Evolutionary conservation across 108 stramenopile species (phyloP).

Genomic region (Cyclostephanos tholiformis): DNA sequence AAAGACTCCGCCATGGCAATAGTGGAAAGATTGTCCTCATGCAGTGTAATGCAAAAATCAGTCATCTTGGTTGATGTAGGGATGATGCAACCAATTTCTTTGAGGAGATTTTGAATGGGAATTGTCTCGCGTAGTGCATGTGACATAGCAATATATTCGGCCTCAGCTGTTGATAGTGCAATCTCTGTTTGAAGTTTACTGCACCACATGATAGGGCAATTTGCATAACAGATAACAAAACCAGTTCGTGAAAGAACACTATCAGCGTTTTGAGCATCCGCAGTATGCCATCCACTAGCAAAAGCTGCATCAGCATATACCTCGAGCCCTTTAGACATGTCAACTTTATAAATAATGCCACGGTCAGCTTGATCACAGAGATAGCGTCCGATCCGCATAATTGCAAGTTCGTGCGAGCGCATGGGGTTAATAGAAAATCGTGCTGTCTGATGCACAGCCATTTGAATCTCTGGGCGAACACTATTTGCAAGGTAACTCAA

Average conservation of each 20-base stretch:
- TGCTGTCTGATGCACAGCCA: slow-evolving; percentile 48
- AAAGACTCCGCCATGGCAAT: background rate
- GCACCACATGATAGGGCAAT: slow-evolving; percentile 11
- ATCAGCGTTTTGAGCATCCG: background rate
- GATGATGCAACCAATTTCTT: slow-evolving; percentile 17
- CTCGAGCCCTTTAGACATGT: slow-evolving; percentile 32
- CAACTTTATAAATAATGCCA: slow-evolving; percentile 22
- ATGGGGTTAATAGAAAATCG: slow-evolving; percentile 44
- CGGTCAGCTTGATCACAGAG: slow-evolving; percentile 2
- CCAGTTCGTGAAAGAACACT: slow-evolving; percentile 17
- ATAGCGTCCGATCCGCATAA: slow-evolving; percentile 50
- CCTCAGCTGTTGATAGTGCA: too few relatives aligned
- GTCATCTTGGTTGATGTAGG: background rate
- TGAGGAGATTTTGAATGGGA: slow-evolving; percentile 24
- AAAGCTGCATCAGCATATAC: slow-evolving; percentile 40
- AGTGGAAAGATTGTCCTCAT: background rate
- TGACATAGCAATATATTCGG: slow-evolving; percentile 31
- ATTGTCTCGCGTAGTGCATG: slow-evolving; percentile 35
- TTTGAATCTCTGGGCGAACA: slow-evolving; percentile 43
- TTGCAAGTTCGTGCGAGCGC: slow-evolving; percentile 40
- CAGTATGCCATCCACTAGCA: slow-evolving; percentile 24
- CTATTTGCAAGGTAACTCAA: slow-evolving; percentile 29
- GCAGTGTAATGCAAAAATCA: background rate
- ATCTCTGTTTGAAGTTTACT: slow-evolving; percentile 31
- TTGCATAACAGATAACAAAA: slow-evolving; percentile 16